phyloP scores from a whole-genome alignment of 2,329 filamentous ascomycete species.

The Colletotrichum lindemuthianum region DNA sequence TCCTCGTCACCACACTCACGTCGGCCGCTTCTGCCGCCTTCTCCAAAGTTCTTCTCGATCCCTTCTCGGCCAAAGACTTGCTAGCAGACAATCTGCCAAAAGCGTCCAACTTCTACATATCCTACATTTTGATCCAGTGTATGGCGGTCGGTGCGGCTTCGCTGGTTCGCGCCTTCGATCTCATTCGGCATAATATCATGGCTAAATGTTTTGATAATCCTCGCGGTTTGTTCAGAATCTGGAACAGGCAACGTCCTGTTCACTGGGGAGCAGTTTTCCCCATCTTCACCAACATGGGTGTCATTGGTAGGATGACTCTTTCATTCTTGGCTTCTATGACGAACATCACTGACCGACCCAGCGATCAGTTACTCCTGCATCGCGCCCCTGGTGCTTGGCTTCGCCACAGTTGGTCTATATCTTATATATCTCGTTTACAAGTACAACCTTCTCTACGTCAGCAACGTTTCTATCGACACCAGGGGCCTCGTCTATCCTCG shows the following conservation, averaged over 20 bases:
- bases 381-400: constrained; percentile 84
- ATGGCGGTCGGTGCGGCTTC: constrained; percentile 80
- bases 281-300: constrained; percentile 81
- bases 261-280: constrained; percentile 88
- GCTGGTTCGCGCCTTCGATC: constrained; percentile 75
- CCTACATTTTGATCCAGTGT: constrained; percentile 94
- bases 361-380: constrained; percentile 89
- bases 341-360: constrained; percentile 44
- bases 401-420: constrained; percentile 80
- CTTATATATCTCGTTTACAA: constrained; percentile 89
- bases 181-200: constrained; percentile 66
- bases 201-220: constrained; percentile 82
- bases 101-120: constrained; percentile 87
- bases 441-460: constrained; percentile 91
- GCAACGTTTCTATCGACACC: constrained; percentile 83
- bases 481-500: constrained; percentile 88
- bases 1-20: constrained; percentile 81
- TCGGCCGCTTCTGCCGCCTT: constrained; percentile 75
- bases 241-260: constrained; percentile 76
- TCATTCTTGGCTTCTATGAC: neutral
- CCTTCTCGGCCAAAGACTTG: constrained; percentile 49
- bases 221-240: constrained; percentile 81
- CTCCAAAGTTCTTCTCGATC: constrained; percentile 60
- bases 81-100: constrained; percentile 77
- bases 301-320: constrained; percentile 70